These are phyloP conservation scores for Rusavskia elegans DNA, from an alignment of 495 filamentous ascomycete species.

Conservation along the genomic window DNA sequence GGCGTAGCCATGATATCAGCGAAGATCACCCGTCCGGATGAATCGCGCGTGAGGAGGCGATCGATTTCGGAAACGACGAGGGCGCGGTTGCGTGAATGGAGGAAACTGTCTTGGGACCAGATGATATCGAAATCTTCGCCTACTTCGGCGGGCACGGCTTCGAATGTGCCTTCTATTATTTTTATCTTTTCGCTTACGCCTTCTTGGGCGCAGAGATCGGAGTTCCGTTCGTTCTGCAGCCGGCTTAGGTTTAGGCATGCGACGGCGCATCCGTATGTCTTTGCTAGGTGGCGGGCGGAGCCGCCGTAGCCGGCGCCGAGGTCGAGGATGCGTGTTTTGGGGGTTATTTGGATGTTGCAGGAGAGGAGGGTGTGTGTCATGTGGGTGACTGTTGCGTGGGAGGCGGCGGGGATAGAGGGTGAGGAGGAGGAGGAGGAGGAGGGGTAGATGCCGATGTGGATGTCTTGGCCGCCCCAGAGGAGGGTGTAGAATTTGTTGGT, in stretches of 20 bases:
- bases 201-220: background rate
- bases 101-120: conserved; percentile 11
- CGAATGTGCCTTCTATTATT: conserved; percentile 8
- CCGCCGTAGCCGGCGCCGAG: conserved; percentile 46
- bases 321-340: conserved; percentile 31
- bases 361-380: conserved; percentile 1
- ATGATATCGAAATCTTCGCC: conserved; percentile 3
- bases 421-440: background rate
- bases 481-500: conserved; percentile 11
- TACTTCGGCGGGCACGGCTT: background rate
- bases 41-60: conserved; percentile 3
- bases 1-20: conserved; percentile 9
- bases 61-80: conserved; percentile 5
- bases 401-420: conserved; percentile 1
- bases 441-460: conserved; percentile 9
- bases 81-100: conserved; percentile 3
- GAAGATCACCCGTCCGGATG: conserved; percentile 3
- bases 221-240: conserved; percentile 11
- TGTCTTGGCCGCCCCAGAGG: conserved; percentile 11
- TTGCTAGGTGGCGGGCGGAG: conserved; percentile 33
- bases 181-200: background rate
- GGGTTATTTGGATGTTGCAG: conserved; percentile 7
- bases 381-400: conserved; percentile 3
- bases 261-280: conserved; percentile 5
- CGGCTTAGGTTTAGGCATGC: conserved; percentile 6